Percentiles rank a stretch among this genome's conserved stretches.
Conservation (phyloP, 2,329 filamentous ascomycete species). For the Alternaria alternata region DNA sequence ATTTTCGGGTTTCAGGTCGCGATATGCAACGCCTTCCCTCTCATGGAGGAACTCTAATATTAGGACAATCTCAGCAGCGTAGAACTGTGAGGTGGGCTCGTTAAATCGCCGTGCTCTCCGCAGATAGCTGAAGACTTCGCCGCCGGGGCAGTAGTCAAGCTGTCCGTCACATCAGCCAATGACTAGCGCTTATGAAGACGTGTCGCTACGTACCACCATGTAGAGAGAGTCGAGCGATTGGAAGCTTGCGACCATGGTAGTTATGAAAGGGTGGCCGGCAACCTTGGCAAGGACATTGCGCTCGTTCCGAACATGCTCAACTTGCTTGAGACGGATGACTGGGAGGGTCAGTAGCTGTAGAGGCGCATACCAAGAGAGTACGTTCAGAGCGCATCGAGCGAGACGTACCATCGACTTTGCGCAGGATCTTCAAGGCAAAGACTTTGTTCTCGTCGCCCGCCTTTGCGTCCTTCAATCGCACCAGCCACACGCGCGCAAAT, state of each 20-base stretch:
- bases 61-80: conserved; percentile 82
- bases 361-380: conserved; percentile 1
- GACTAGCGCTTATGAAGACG: neutral
- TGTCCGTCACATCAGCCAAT: conserved; percentile 41
- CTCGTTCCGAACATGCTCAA: conserved; percentile 87
- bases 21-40: conserved; percentile 79
- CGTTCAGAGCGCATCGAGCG: neutral
- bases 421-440: conserved; percentile 83
- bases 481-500: conserved; percentile 83
- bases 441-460: conserved; percentile 68
- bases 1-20: conserved; percentile 85
- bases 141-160: conserved; percentile 82
- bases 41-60: conserved; percentile 84
- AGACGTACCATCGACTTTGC: conserved; percentile 62
- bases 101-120: conserved; percentile 80
- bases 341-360: conserved; percentile 32
- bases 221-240: conserved; percentile 81
- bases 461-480: conserved; percentile 65
- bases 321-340: conserved; percentile 84
- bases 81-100: conserved; percentile 80
- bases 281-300: conserved; percentile 79
- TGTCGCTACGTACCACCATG: conserved; percentile 66
- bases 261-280: conserved; percentile 84
- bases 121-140: conserved; percentile 85
- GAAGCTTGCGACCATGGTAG: conserved; percentile 79